Evolutionary conservation across 2,329 filamentous ascomycete genomes (phyloP).

Genomic region (Nemania sp.): DNA sequence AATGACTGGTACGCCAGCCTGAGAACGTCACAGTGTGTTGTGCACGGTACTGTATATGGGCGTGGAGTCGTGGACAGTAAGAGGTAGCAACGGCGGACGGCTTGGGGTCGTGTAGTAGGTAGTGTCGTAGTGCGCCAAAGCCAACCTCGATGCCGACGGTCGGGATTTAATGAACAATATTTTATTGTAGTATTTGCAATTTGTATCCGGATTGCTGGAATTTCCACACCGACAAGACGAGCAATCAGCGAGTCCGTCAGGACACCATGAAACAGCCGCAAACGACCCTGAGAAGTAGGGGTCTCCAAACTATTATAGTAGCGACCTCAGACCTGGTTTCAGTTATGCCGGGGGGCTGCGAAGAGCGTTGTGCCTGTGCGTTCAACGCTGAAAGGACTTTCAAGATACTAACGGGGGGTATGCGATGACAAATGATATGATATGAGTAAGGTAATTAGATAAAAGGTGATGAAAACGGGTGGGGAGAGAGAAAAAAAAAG

Average conservation of each 20-base stretch:
- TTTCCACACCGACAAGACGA: constrained; percentile 13
- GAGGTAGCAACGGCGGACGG: neutral
- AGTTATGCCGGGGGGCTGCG: constrained; percentile 20
- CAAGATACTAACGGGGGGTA: constrained; percentile 12
- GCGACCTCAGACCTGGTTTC: neutral
- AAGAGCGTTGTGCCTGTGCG: constrained; percentile 15
- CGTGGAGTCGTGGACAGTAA: neutral
- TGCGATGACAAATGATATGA: constrained; percentile 16
- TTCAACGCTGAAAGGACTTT: constrained; percentile 14
- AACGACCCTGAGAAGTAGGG: constrained; percentile 13
- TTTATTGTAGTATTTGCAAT: constrained; percentile 28
- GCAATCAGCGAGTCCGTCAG: constrained; percentile 17
- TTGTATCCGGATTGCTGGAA: constrained; percentile 34
- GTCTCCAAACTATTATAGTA: constrained; percentile 12
- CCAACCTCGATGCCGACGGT: constrained; percentile 12
- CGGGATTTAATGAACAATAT: constrained; percentile 24
- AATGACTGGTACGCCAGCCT: constrained; percentile 36
- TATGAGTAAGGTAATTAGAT: neutral
- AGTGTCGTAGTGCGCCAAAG: constrained; percentile 19
- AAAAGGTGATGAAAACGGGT: constrained; percentile 12
- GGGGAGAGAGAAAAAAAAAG: constrained; percentile 12
- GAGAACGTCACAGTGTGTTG: neutral
- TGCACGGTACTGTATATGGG: neutral
- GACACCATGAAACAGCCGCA: constrained; percentile 22
- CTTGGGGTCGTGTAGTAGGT: neutral